phyloP scores from a whole-genome alignment of 2,329 filamentous ascomycete species.

The Eutypa lata region DNA sequence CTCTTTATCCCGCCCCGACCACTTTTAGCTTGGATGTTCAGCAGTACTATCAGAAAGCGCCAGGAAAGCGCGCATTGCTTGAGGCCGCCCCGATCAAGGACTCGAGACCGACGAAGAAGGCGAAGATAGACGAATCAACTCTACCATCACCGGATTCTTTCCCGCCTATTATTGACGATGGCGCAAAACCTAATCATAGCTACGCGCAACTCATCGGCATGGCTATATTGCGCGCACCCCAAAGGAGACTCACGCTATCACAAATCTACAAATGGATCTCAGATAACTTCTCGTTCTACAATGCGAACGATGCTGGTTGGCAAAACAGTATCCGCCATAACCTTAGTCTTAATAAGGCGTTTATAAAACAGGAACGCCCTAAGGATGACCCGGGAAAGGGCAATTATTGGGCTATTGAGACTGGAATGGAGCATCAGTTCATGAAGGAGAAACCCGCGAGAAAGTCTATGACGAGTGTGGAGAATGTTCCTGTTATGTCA shows the following conservation, averaged over 20 bases:
- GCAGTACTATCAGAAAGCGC: conserved; percentile 49
- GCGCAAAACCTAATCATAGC: conserved; percentile 83
- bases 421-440: conserved; percentile 86
- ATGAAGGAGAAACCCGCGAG: conserved; percentile 78
- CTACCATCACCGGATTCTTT: conserved; percentile 77
- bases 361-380: conserved; percentile 90
- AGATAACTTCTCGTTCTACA: conserved; percentile 89
- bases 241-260: conserved; percentile 79
- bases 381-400: conserved; percentile 98
- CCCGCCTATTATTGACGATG: conserved; percentile 78
- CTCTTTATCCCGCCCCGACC: conserved; percentile 46
- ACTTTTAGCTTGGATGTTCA: conserved; percentile 50
- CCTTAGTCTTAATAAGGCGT: conserved; percentile 92
- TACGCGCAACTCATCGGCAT: conserved; percentile 95
- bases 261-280: conserved; percentile 99
- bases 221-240: conserved; percentile 86
- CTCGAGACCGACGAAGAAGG: conserved; percentile 63
- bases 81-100: conserved; percentile 74
- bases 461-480: conserved; percentile 53
- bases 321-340: conserved; percentile 99
- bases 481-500: conserved; percentile 58
- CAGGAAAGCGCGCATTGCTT: conserved; percentile 61
- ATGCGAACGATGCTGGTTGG: conserved; percentile 82
- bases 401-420: conserved; percentile 92
- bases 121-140: conserved; percentile 54